Base-by-base conservation (phyloP, 768 basidiomycete genomes). In the Russula emetica region DNA sequence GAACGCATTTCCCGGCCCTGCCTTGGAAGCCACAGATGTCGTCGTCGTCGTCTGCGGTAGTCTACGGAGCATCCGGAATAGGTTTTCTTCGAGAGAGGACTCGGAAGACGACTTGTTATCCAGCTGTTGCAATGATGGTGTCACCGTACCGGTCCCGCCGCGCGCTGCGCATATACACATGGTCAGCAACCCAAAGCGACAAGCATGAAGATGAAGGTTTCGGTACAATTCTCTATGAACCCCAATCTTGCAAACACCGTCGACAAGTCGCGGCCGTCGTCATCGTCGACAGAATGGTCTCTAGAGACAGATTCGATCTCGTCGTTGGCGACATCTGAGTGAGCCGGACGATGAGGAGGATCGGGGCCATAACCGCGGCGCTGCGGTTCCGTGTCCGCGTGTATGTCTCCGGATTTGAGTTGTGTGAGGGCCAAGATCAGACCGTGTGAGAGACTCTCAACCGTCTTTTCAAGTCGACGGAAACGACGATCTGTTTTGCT, bases 381-480 rank as follows among this genome's bases (percentile, higher is more conserved):
- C 1, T 11, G 45, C n/a, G 4, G 22, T 22, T 47, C 22, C n/a
- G 45, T n/a, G 4, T 22, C 45, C n/a, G 45, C 45, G 10, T 22
- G 5, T 22, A 22, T n/a, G 45, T 47, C 22, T 22, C 45, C 45
- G 22, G 45, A 47, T 22, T 11, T 47, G 22, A 22, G 45, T 13
- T 47, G 45, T 10, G 45, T 47, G 45, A 47, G 56, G 6, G 62
- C 62, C 24, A 63, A 14, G 24, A 58, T 40, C 34, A 59, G 13
- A 7, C 42, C 62, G 10, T 58, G 56, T 9, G 62, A 63, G 32
- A 58, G 32, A 16, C 51, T 45, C 40, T 63, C 57, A 18, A 59
- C 34, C 20, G 57, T 59, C 57, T 59, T 59, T 16, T 63, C 57
- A 8, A 63, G 52, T 28, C 44, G 32, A 6, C 32, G 62, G 11